A percentile compares a stretch with the other conserved stretches of the same genome.
Evolutionary conservation across 2,329 filamentous ascomycete species (phyloP).

Genomic region (Colletotrichum costaricense): DNA sequence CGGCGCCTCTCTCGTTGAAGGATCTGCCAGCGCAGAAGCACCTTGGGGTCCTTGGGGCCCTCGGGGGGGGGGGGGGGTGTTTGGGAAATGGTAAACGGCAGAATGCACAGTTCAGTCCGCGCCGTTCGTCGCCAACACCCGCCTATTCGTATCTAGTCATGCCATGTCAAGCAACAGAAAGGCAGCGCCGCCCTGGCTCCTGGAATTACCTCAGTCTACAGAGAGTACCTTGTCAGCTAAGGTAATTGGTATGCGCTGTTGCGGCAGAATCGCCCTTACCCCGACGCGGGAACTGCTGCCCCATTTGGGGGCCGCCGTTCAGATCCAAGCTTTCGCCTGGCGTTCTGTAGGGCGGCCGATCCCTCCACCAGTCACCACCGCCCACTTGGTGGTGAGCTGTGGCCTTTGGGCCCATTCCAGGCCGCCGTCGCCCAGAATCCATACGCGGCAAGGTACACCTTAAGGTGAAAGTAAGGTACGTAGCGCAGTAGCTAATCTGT

Average conservation of each 20-base stretch:
- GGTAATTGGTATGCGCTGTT: background rate
- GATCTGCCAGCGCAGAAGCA: background rate
- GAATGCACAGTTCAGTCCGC: background rate
- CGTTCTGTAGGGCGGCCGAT: background rate
- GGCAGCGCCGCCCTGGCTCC: background rate
- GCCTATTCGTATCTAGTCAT: background rate
- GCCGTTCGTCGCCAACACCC: background rate
- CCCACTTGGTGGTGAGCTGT: too few species aligned
- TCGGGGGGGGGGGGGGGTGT: background rate
- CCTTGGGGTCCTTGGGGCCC: background rate
- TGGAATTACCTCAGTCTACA: background rate
- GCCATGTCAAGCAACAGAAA: background rate
- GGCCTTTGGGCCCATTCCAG: too few species aligned
- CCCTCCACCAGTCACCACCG: background rate
- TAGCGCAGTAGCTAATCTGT: background rate
- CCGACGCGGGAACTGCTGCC: constrained; percentile 5
- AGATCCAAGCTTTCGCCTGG: constrained; percentile 11
- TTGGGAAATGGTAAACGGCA: background rate
- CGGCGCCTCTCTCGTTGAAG: background rate
- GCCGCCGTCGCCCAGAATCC: background rate
- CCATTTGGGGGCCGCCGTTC: constrained; percentile 10
- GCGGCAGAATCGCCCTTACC: background rate
- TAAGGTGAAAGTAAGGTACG: background rate
- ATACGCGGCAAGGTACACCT: background rate
- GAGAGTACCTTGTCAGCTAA: too few species aligned